Base-by-base conservation (phyloP, 257 asterid species). In the Scutellaria minor region DNA sequence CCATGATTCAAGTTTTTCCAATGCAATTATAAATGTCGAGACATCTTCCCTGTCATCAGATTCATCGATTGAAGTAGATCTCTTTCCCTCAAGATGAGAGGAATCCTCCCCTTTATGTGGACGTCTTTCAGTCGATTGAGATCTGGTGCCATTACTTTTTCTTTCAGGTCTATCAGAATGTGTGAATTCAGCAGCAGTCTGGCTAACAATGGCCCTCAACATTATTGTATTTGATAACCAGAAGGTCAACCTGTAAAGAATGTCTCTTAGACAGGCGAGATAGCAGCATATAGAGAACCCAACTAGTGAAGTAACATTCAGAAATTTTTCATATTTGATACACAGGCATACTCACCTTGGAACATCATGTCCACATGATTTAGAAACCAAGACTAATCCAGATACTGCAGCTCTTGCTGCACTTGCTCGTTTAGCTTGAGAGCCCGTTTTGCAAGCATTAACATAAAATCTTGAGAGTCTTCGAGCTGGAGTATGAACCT, bases 361-460 rank as follows among this genome's bases (percentile, higher is more conserved):
- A 70, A 90, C 97, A 81, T 93, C 98, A 75, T 93, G 86, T 57
- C 98, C 98, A 51, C 98, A 93, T 40, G 96, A 90, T 89, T 89
- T 93, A 72, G 96, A 86, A 81, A 93, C 96, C 90, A 90, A 73
- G 73, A 90, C 86, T 75, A 93, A 79, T 22, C 98, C 98, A 35
- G 96, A 87, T 55, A 89, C 77, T 4, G 85, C 85, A 71, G 97
- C 90, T 85, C 92, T 85, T 60, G 96, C 96, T 27, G 96, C 87
- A 78, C 93, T 87, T 42, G 93, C 87, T 51, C 85, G 86, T 81
- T 85, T 90, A 70, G 82, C 84, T 73, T 63, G 85, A 39, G 83
- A 83, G 5, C 87, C 88, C 54, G 61, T 79, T 81, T 72, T 85
- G 80, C 89, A 87, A 59, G 97, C 92, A 76, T 90, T 89, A 53